Evolutionary conservation across 805 yeast species (phyloP), one percentile per base, ranked within the genome.

Genomic region (Yarrowia sp.): DNA sequence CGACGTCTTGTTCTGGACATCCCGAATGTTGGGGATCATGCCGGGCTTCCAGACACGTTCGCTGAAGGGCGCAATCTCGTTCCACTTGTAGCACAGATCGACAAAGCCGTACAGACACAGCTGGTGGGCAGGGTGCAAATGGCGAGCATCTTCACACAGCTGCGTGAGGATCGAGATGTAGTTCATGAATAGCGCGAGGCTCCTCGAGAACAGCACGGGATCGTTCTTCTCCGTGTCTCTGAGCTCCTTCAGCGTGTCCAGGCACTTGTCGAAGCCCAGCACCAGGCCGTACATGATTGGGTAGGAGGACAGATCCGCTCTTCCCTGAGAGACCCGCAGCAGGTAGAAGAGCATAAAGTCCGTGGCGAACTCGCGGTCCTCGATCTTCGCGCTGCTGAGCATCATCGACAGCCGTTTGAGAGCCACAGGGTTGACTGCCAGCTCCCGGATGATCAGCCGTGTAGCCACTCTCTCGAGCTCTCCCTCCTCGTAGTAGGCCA

Each of bases 51-150:
- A 51, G 2, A 8, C 32, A 0, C 58, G 58, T 4, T 51, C 58
- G 10, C 42, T 35, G 32, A 33, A 33, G 12, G 58, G 58, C 0
- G 42, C 41, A 35, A 51, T 24, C 12, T 22, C 24, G 42, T 51
- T 51, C 58, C 58, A 51, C 24, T 33, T 33, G 41, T 35, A 35
- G 14, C 41, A 51, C 18, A 51, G 32, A 25, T 51, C 58, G 16
- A 51, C 58, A 33, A 51, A 33, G 0, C 58, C 58, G 18, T 51
- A 51, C 8, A 51, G 42, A 33, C 58, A 51, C 22, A 51, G 58
- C 33, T 51, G 58, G 13, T 51, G 58, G n/a, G 58, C 58, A 2
- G 58, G 58, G 13, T 33, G 41, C 24, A 33, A 18, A 18, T 51
- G 58, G 2, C 42, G 19, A 16, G 42, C 42, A 13, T 35, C 42